phyloP scores from a whole-genome alignment of 2,329 filamentous ascomycete genomes.

The Fusarium concolor region DNA sequence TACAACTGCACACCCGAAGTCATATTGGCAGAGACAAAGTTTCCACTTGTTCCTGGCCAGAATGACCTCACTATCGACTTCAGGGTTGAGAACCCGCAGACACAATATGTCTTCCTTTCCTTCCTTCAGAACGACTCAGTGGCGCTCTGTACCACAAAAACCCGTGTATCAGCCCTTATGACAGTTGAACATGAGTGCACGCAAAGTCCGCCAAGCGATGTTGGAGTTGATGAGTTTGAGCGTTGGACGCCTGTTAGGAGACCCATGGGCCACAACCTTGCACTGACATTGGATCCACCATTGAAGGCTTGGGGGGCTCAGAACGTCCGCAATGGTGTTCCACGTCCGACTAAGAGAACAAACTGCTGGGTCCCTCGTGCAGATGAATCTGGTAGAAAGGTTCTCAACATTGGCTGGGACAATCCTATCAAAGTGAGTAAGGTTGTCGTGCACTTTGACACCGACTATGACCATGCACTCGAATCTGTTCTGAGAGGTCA shows the following conservation, averaged over 20 bases:
- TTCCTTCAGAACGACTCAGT: constrained; percentile 16
- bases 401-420: background rate
- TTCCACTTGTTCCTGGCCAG: background rate
- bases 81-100: constrained; percentile 6
- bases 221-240: constrained; percentile 15
- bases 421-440: background rate
- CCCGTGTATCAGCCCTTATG: constrained; percentile 18
- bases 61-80: constrained; percentile 14
- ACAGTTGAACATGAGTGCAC: constrained; percentile 20
- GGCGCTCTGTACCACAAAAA: constrained; percentile 7
- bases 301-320: background rate
- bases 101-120: constrained; percentile 15
- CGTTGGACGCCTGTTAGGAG: constrained; percentile 17
- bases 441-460: constrained; percentile 6
- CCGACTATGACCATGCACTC: constrained; percentile 19
- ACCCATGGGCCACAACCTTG: constrained; percentile 9
- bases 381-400: background rate
- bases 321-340: constrained; percentile 5
- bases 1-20: constrained; percentile 21
- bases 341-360: constrained; percentile 4
- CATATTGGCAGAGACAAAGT: background rate
- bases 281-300: background rate
- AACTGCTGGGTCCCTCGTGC: constrained; percentile 14
- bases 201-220: constrained; percentile 1
- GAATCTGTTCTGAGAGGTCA: constrained; percentile 19